Base-by-base conservation (phyloP, 352 stramenopile genomes). In the Globisporangium viniferum region DNA sequence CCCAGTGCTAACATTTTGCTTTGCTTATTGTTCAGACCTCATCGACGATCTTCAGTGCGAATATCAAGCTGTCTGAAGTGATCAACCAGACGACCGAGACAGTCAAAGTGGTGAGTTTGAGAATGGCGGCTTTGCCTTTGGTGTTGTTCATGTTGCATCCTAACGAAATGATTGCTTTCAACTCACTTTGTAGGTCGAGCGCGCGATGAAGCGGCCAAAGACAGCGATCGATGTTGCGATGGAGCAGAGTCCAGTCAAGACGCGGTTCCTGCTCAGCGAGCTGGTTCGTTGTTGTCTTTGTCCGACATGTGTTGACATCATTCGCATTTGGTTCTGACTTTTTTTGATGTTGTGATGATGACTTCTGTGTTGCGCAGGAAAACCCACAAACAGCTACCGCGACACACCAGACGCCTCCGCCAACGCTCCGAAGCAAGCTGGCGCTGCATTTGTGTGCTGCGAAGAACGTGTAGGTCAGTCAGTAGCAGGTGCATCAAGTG, bases 121-220 rank as follows among this genome's bases (percentile, higher is more conserved):
- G 44, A 31, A 24, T 41, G 27, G 8, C 5, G 14, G 2, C 29
- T n/a, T 24, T 46, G 5, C 1, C 55, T 7, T 15, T 22, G 36
- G 6, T 4, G 5, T 33, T n/a, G 29, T 20, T 53, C 46, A 39
- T 59, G 15, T 51, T 59, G n/a, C 15, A 64, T 18, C 29, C 9
- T 60, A 3, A 56, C 9, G 15, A 54, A n/a, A 6, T 67, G 7
- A 20, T 54, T 5, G 15, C 41, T 7, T 8, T 35, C 5, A 12
- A 29, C 46, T 8, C 2, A n/a, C 8, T 62, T 27, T 68, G 0
- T 64, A 91, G 86, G 78, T 92, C 22, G 80, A 91, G 67, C 74
- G 80, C 22, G 80, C 86, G 5, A 90, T 93, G 76, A 93, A 93
- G 66, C 80, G 83, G 7, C 83, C 86, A 18, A 91, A 92, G 76